Evolutionary conservation across 2,329 filamentous ascomycete genomes (phyloP).

Genomic region (Fusarium chaquense): DNA sequence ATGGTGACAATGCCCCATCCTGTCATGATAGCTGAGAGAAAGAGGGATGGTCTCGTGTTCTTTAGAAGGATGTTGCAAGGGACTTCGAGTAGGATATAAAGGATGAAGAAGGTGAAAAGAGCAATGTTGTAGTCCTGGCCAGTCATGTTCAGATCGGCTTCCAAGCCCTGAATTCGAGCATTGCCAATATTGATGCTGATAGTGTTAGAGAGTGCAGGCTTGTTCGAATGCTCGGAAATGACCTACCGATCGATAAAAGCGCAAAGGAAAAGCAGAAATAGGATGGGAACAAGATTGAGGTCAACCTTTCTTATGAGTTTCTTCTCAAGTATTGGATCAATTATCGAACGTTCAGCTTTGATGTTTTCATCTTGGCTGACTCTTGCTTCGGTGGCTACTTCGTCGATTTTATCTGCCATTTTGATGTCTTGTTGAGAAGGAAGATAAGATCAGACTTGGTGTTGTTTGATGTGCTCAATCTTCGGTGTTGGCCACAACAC

Average conservation of each 20-base stretch:
- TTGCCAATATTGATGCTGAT: neutral
- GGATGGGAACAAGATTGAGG: neutral
- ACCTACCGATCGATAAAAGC: neutral
- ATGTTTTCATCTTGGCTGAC: neutral
- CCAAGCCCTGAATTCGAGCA: neutral
- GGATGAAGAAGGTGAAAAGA: neutral
- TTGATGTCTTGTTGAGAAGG: neutral
- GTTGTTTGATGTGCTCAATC: neutral
- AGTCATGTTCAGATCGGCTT: neutral
- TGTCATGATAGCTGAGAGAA: neutral
- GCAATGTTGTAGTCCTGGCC: neutral
- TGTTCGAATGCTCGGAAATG: neutral
- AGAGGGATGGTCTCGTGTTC: neutral
- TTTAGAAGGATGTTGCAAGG: neutral
- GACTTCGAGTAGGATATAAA: neutral
- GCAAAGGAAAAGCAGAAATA: neutral
- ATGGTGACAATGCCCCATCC: neutral
- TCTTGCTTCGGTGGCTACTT: neutral
- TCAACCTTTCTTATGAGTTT: neutral
- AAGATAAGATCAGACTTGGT: neutral
- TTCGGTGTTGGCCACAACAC: neutral
- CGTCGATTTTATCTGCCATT: neutral
- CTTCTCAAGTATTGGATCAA: neutral
- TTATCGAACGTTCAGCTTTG: accelerated
- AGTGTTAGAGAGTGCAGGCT: neutral